Evolutionary conservation across 2,329 filamentous ascomycete species (phyloP).

Genomic region (Venturia asperata): DNA sequence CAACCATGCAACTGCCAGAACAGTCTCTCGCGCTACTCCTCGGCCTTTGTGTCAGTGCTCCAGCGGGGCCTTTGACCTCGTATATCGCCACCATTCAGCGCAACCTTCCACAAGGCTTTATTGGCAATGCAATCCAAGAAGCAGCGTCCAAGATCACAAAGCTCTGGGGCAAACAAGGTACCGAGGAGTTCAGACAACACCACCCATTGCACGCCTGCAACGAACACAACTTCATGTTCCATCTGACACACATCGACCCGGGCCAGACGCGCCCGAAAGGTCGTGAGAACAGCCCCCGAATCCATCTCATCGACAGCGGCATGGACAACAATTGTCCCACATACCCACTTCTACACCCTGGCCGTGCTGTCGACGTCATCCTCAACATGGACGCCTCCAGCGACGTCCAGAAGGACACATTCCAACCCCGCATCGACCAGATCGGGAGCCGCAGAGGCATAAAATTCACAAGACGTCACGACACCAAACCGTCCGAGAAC

Average conservation of each 20-base stretch:
- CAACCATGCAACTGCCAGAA: constrained; percentile 29
- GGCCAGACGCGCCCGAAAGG: constrained; percentile 24
- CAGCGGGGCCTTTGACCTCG: constrained; percentile 29
- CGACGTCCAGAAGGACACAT: constrained; percentile 31
- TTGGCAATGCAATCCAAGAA: background rate
- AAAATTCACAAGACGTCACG: constrained; percentile 28
- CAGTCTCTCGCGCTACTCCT: constrained; percentile 30
- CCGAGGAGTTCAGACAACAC: too few species aligned
- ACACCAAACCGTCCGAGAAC: constrained; percentile 22
- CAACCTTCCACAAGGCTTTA: too few species aligned
- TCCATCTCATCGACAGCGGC: constrained; percentile 31
- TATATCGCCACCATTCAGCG: constrained; percentile 28
- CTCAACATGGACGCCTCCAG: constrained; percentile 30
- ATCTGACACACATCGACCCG: too few species aligned
- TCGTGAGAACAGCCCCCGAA: constrained; percentile 30
- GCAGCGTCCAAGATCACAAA: constrained; percentile 24
- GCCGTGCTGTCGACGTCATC: constrained; percentile 27
- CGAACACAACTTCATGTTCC: too few species aligned
- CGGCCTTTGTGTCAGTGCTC: constrained; percentile 29
- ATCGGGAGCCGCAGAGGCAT: constrained; percentile 29
- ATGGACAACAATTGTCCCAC: constrained; percentile 34
- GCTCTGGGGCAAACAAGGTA: too few species aligned
- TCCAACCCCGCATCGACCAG: constrained; percentile 29
- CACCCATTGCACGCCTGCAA: too few species aligned
- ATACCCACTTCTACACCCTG: constrained; percentile 27